Evolutionary conservation across 495 filamentous ascomycete species (phyloP).

Genomic region (Entonaema liquescens): DNA sequence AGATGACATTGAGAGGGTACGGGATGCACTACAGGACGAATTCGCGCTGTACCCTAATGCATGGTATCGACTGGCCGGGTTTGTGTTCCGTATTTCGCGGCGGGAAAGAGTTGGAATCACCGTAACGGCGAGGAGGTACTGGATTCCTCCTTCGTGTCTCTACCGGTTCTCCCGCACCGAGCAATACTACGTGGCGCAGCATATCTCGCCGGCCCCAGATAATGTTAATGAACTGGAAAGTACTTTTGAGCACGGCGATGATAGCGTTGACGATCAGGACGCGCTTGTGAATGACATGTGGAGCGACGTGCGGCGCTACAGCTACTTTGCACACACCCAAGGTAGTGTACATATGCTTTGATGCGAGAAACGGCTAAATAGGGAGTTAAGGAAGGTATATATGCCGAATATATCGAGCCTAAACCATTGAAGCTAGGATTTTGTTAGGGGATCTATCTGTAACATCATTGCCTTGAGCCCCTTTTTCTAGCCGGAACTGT

Average conservation of each 20-base stretch:
- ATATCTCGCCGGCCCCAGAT: background rate
- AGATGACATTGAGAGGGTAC: background rate
- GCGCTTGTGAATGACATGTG: conserved; percentile 28
- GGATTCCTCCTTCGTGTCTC: conserved; percentile 12
- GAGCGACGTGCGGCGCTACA: conserved; percentile 1
- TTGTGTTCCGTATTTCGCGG: conserved; percentile 18
- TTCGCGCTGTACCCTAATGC: background rate
- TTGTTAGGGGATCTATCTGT: background rate
- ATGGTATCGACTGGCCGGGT: conserved; percentile 26
- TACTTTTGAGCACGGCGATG: conserved; percentile 7
- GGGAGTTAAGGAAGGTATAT: background rate
- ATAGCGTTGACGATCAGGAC: conserved; percentile 32
- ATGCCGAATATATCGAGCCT: background rate
- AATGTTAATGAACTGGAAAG: background rate
- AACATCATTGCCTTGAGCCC: background rate
- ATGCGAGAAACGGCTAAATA: too few species aligned
- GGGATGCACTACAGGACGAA: background rate
- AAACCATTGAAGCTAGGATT: background rate
- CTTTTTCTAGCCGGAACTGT: background rate
- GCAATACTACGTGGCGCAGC: background rate
- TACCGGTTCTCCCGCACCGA: background rate
- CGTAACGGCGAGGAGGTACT: background rate
- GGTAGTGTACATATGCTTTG: too few species aligned
- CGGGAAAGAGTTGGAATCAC: accelerated
- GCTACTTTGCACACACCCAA: background rate